Evolutionary conservation across 495 filamentous ascomycete genomes (phyloP), one percentile per base, ranked within the genome.

Genomic region (Xylaria grammica): DNA sequence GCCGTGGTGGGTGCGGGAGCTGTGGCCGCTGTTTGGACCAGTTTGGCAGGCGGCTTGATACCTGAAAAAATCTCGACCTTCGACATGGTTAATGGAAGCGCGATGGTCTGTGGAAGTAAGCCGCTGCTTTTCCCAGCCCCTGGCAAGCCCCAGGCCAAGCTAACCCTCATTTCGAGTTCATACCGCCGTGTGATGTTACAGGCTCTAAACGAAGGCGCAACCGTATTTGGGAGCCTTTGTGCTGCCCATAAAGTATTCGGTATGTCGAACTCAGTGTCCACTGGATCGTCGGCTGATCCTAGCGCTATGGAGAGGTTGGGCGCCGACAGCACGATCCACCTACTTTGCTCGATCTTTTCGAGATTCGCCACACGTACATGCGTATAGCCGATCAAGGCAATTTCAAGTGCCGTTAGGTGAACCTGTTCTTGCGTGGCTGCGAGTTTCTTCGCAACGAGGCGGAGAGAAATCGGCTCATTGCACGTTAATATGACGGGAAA

Each of bases 401-500:
- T 87, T 67, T 97, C 90, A 2, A 98, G 74, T 51, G 87, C 87
- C 57, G 90, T 86, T n/a, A 99, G 71, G 53, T 87, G 90, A 3
- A 97, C 78, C 1, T 84, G 81, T 24, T 71, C 65, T 38, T 57
- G 65, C 15, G 67, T 82, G 6, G 88, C 83, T n/a, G 83, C 89
- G 7, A 90, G 72, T 71, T 91, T 96, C 58, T 87, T 90, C 20
- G 90, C 82, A 6, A 99, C 74, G 8, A 99, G 74, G 0, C 93
- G 87, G 3, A 99, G 79, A 17, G 95, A 93, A 4, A 99, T 72
- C 0, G 91, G 86, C 61, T 93, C 83, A 72, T 93, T 93, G 77
- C 94, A 97, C 0, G 93, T 97, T 26, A 97, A 74, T 45, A 97
- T 92, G 3, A 93, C 84, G 4, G 95, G 95, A 73, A 94, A 90